Base-by-base conservation (phyloP, 2,329 filamentous ascomycete genomes). In the Macrophomina pseudophaseolina region DNA sequence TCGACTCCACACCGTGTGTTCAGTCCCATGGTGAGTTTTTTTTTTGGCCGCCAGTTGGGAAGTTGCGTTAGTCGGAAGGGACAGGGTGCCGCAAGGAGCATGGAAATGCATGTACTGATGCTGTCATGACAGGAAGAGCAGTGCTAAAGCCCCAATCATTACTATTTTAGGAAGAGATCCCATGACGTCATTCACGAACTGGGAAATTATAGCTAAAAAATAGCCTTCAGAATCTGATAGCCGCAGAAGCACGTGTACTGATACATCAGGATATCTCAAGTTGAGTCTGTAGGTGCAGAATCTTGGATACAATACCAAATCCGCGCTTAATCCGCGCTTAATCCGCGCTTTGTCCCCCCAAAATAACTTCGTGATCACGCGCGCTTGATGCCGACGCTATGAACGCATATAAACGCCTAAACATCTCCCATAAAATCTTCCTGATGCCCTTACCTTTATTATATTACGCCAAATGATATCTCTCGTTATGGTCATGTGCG, bases 401-500 rank as follows among this genome's bases (percentile, higher is more conserved):
- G 14, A 23, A 33, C 48, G 28, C 48, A 30, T 51, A 9, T 33
- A 28, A 60, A 62, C 58, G 58, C 58, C 58, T 23, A 18, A 46
- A 49, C 16, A 16, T 30, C 30, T 32, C n/a, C 14, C 32, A 32
- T 18, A 62, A 11, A 30, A 44, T 23, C 30, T 9, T 62, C 6
- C 5, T 33, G 32, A 33, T 49, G 4, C 28, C 56, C 28, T 46
- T 33, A 30, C 16, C 16, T 40, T 16, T 58, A 9, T 2, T 62
- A n/a, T 6, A 49, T 30, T 62, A 32, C 42, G 58, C 42, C 30
- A n/a, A 40, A 9, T 62, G 44, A 44, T 46, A 33, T 60, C 58
- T 28, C 58, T 62, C 58, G 32, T 62, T 16, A 58, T 65, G n/a
- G 38, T 56, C 53, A 18, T 65, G 28, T 8, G 23, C 23, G 33